Evolutionary conservation across 148 eudicot genomes (phyloP), one percentile per base, ranked within the genome.

Genomic region (Chenopodium berlandieri): DNA sequence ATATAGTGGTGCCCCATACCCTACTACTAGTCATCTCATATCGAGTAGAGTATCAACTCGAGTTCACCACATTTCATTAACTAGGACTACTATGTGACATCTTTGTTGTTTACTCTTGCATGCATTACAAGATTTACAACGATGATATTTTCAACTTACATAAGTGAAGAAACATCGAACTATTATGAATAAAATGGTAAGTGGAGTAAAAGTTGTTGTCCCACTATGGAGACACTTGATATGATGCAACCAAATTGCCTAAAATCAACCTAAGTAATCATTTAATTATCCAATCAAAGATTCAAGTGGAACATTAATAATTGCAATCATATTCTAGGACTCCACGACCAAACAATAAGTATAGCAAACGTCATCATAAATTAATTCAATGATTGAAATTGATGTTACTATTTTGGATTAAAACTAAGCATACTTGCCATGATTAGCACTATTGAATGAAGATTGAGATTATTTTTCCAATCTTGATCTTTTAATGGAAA

Each of bases 151-250:
- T 9, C 50, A 56, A 2, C 22, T 14, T 12, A 56, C 62, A 12
- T 4, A 69, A 69, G 11, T 69, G n/a, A 16, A 69, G 46, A 69
- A 32, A 13, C 2, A 2, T 0, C 3, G 44, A 40, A 32, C 30
- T 71, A 72, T 72, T 44, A 72, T 72, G 54, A 44, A 22, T 17
- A 44, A 72, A 44, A 72, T 72, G 34, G 75, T 27, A 76, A 76
- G 47, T 64, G 69, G 25, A 14, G 4, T 50, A 66, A 67, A 48
- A 67, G 63, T 32, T 79, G 64, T 71, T 40, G 62, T 22, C 60
- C 63, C 75, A 81, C 75, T 67, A 58, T 40, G 75, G 75, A 73
- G 69, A 71, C 73, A 75, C 66, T 77, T 78, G 81, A 78, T 75
- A 62, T 52, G 44, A 40, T 40, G 44, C 44, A 63, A 78, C 66